Evolutionary conservation across 1,139 yeast species (phyloP), one percentile per base, ranked within the genome.

Genomic region (Maudiozyma humilis): DNA sequence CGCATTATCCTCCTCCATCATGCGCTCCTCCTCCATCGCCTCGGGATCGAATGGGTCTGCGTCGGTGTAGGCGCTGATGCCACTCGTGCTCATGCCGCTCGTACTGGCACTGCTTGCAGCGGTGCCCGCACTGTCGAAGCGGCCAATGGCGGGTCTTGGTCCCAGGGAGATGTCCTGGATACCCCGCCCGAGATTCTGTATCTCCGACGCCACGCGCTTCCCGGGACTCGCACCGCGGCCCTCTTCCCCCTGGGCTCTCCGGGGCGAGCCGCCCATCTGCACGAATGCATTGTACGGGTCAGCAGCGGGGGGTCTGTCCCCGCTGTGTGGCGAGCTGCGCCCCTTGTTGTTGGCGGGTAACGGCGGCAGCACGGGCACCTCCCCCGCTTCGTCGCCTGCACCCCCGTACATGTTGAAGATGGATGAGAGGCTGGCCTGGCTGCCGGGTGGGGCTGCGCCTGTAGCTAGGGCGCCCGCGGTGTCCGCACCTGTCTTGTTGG

Each of bases 31-130:
- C 40, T 58, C 64, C 50, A 55, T 48, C 39, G 52, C 60, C 43
- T 59, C 64, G 2, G 64, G 64, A 45, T 60, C 64, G 48, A 62
- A 62, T 12, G 60, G 57, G 43, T 60, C 56, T 10, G 36, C 32
- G 14, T 49, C 48, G 36, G 36, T 18, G 36, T 23, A 23, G 8
- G 10, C 27, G 10, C 27, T 23, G 27, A 6, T 31, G 36, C 20
- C 19, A 13, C 19, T 33, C 20, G 10, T n/a, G 17, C 36, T 14
- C 6, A 14, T 16, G n/a, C 17, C n/a, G 20, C 30, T 23, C 34
- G 36, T 35, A 16, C 38, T 27, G 4, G 35, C 35, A 17, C 16
- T 25, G 14, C 27, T 17, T 17, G n/a, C 32, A n/a, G n/a, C n/a
- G n/a, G 17, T 23, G 14, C 13, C 27, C 8, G 27, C 27, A 23